Percentiles rank a stretch among this genome's conserved stretches.
These are phyloP conservation scores for Salix arbutifolia DNA, from an alignment of 345 rosid genomes.

Conservation along the genomic window DNA sequence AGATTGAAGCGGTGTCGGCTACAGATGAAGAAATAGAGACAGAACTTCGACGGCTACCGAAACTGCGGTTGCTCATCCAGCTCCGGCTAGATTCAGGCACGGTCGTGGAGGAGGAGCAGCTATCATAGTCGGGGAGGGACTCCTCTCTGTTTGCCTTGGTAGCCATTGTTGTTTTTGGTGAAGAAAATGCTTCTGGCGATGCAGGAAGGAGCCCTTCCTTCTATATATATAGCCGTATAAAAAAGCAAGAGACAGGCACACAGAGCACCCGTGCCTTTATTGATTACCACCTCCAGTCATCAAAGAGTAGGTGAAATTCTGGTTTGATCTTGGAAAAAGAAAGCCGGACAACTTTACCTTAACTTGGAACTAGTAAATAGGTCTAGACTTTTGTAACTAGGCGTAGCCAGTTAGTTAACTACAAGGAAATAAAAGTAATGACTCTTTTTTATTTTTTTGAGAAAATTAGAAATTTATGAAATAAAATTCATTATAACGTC, in stretches of 20 bases:
- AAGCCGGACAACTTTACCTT: too few species aligned
- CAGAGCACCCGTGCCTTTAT: constrained; percentile 42
- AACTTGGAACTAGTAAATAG: too few species aligned
- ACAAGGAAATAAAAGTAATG: too few species aligned
- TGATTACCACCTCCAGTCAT: constrained; percentile 17
- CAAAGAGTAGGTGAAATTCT: not conserved
- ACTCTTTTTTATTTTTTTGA: too few species aligned
- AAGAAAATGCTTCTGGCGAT: not conserved
- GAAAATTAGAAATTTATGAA: too few species aligned
- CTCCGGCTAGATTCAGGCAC: constrained; percentile 75
- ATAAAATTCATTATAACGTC: too few species aligned
- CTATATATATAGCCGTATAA: not conserved
- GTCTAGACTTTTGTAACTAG: too few species aligned
- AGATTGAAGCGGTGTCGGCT: constrained; percentile 23
- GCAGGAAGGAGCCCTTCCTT: not conserved
- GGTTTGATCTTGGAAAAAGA: not conserved
- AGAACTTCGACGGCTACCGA: constrained; percentile 74
- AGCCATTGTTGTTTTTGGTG: constrained; percentile 35
- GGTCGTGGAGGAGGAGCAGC: constrained; percentile 52
- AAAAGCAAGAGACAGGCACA: constrained; percentile 16
- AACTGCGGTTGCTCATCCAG: constrained; percentile 81
- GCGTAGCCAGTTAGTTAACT: too few species aligned
- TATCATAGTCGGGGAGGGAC: constrained; percentile 45
- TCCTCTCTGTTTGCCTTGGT: constrained; percentile 43
- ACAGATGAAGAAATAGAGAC: constrained; percentile 47